Evolutionary conservation across 805 yeast genomes (phyloP).

Genomic region (Candida maltosa): DNA sequence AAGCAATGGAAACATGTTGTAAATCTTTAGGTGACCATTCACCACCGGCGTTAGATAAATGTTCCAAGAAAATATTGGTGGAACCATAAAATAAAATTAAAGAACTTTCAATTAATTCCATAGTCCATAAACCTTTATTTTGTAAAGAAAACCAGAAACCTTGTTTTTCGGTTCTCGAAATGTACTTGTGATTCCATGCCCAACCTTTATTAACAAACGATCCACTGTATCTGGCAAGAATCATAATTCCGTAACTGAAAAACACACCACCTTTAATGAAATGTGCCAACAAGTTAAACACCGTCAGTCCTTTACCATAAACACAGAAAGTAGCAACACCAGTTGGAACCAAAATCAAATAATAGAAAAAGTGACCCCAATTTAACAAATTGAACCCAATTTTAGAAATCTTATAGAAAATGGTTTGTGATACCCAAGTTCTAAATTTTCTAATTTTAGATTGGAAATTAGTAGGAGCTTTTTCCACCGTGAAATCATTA

Average conservation of each 20-base stretch:
- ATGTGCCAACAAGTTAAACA: conserved; percentile 87
- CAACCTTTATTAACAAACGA: conserved; percentile 72
- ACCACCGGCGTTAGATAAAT: conserved; percentile 64
- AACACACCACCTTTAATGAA: conserved; percentile 95
- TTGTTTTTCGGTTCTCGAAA: conserved; percentile 6
- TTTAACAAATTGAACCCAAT: conserved; percentile 48
- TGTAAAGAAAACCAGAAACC: conserved; percentile 36
- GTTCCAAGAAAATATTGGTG: conserved; percentile 89
- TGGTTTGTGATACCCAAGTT: conserved; percentile 2
- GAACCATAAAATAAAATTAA: conserved; percentile 84
- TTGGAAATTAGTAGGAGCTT: too few species aligned
- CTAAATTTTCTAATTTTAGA: conserved; percentile 3
- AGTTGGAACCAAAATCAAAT: conserved; percentile 55
- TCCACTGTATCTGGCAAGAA: conserved; percentile 88
- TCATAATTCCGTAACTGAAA: conserved; percentile 66
- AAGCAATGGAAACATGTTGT: conserved; percentile 35
- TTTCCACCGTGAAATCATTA: not conserved
- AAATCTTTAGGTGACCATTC: conserved; percentile 67
- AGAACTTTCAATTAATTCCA: conserved; percentile 82
- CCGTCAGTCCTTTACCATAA: conserved; percentile 62
- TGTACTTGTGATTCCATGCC: conserved; percentile 73
- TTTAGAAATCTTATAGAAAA: conserved; percentile 12
- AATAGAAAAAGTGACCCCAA: conserved; percentile 61
- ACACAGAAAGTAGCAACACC: conserved; percentile 65
- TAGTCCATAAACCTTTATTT: conserved; percentile 53